Evolutionary conservation across 2,329 filamentous ascomycete species (phyloP).

Genomic region (Orbilia quercus): DNA sequence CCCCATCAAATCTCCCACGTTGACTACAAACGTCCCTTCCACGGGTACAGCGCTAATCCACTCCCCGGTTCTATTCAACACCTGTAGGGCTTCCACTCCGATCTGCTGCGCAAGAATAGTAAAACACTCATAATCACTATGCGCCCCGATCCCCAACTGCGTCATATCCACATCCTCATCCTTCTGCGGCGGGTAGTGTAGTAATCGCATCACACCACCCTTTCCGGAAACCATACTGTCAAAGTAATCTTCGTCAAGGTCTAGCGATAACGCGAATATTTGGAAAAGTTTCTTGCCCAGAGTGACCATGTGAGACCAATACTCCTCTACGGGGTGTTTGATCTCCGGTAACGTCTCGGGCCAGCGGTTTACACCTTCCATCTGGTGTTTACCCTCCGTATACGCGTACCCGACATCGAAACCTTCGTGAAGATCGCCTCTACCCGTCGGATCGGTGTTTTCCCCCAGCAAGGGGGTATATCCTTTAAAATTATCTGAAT

Average conservation of each 20-base stretch:
- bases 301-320: constrained; percentile 51
- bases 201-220: constrained; percentile 52
- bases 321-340: constrained; percentile 50
- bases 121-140: constrained; percentile 59
- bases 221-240: constrained; percentile 47
- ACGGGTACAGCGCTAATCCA: constrained; percentile 61
- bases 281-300: constrained; percentile 57
- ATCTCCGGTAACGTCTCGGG: constrained; percentile 56
- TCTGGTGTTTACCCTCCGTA: constrained; percentile 53
- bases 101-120: constrained; percentile 58
- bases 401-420: constrained; percentile 58
- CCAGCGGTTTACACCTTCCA: constrained; percentile 58
- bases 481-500: constrained; percentile 58
- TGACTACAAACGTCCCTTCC: constrained; percentile 67
- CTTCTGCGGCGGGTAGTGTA: constrained; percentile 58
- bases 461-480: constrained; percentile 58
- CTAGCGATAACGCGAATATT: constrained; percentile 57
- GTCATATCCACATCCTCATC: constrained; percentile 39
- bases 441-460: constrained; percentile 53
- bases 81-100: constrained; percentile 58
- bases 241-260: constrained; percentile 56
- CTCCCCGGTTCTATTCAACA: constrained; percentile 55
- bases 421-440: constrained; percentile 59
- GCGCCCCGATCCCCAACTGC: constrained; percentile 58
- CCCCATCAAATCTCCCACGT: constrained; percentile 68